Evolutionary conservation across 257 asterid genomes (phyloP), one percentile per base, ranked within the genome.

Genomic region (Solanum pinnatisectum): DNA sequence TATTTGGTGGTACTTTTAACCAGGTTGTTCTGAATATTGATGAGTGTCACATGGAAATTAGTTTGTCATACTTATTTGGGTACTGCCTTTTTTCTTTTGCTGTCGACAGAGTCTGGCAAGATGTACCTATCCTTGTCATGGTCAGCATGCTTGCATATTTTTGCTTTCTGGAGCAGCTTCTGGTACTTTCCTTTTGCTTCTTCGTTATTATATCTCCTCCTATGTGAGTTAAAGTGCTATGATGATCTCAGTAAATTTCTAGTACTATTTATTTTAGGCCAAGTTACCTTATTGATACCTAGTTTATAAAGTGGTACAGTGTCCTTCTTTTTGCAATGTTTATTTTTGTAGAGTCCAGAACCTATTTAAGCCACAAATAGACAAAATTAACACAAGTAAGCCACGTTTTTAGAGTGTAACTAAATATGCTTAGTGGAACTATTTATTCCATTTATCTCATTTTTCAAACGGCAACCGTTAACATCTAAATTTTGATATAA

Each of bases 121-220:
- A 95, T 89, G 95, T 95, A 74, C 98, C 98, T 63, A 95, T 97
- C 91, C 99, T 97, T 85, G 95, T 97, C 90, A 95, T 96, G 98
- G 95, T 96, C 95, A 96, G 99, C 94, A 93, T 95, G 95, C 99
- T 96, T 68, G 98, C 98, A 74, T 96, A 96, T 91, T 96, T 96
- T 92, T 95, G 98, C 92, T 95, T 96, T 91, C 94, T 96, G 88
- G 99, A 96, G 96, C 99, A 96, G 93, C 99, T 96, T 90, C 94
- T 96, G 98, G 99, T 96, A 93, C 25, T 87, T 87, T 37, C 71
- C 70, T 82, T 91, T 87, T 84, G 83, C 37, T 87, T 89, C 76
- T 78, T 83, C 40, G 27, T 72, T 22, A 22, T 86, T 59, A 23
- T 86, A 37, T 56, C 32, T 91, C 49, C 84, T 59, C 67, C 25